These are phyloP conservation scores for Trichoderma gamsii DNA, from an alignment of 495 filamentous ascomycete genomes.

Conservation along the genomic window DNA sequence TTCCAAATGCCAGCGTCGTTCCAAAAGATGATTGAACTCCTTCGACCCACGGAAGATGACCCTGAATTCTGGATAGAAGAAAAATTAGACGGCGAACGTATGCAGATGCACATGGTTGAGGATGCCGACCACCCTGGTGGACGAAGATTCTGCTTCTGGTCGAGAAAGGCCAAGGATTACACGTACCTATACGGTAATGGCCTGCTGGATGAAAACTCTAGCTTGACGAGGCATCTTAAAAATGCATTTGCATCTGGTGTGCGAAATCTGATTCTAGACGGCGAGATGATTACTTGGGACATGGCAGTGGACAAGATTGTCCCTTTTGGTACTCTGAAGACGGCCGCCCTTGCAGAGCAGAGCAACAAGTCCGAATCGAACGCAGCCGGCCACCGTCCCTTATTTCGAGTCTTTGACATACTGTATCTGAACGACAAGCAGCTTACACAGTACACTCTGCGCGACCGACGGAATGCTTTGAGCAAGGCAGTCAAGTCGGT, in stretches of 20 bases:
- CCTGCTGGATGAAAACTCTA: conserved; percentile 67
- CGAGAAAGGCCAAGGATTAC: conserved; percentile 93
- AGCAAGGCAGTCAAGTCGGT: conserved; percentile 57
- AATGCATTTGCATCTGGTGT: conserved; percentile 74
- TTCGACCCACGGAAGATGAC: conserved; percentile 64
- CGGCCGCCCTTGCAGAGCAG: conserved; percentile 76
- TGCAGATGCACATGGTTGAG: conserved; percentile 90
- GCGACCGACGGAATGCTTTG: conserved; percentile 74
- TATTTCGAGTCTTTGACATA: conserved; percentile 84
- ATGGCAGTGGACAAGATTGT: conserved; percentile 77
- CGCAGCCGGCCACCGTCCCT: conserved; percentile 62
- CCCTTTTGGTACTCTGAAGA: conserved; percentile 89
- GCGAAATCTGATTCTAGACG: conserved; percentile 80
- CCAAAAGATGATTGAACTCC: conserved; percentile 68
- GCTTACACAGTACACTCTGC: conserved; percentile 74
- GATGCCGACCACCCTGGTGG: conserved; percentile 63
- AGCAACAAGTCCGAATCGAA: conserved; percentile 70
- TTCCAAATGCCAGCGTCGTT: conserved; percentile 82
- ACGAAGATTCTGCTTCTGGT: conserved; percentile 82
- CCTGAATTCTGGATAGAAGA: conserved; percentile 93
- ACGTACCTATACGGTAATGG: conserved; percentile 85
- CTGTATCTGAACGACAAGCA: conserved; percentile 76
- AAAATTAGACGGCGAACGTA: conserved; percentile 93
- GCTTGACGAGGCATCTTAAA: conserved; percentile 72
- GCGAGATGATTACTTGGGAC: conserved; percentile 99